These are phyloP conservation scores for Fusarium sp. DNA, from an alignment of 2,329 filamentous ascomycete species.

Conservation along the genomic window DNA sequence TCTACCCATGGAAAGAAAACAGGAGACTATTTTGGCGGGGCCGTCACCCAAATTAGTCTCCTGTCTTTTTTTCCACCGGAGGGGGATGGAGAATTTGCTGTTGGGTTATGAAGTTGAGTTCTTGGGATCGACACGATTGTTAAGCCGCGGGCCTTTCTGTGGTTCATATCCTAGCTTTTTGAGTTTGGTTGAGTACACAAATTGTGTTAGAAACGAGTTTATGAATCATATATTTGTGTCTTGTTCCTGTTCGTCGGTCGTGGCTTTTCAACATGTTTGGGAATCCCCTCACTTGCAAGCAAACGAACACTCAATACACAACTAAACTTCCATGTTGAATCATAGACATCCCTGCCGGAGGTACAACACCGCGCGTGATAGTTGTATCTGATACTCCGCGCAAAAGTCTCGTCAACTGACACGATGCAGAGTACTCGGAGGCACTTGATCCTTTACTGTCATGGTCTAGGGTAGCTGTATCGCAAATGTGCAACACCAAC, in stretches of 20 bases:
- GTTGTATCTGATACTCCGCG: neutral
- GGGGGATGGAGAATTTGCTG: neutral
- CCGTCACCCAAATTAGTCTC: too few relatives aligned
- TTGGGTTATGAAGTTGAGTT: neutral
- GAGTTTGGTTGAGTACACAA: neutral
- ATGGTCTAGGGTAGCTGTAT: neutral
- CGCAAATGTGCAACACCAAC: neutral
- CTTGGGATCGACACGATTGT: neutral
- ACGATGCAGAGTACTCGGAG: neutral
- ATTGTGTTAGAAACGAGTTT: neutral
- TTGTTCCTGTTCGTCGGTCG: neutral
- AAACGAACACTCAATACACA: neutral
- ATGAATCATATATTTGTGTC: neutral
- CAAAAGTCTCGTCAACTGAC: neutral
- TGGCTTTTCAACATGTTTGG: neutral
- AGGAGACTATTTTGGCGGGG: too few relatives aligned
- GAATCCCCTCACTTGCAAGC: neutral
- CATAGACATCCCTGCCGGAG: neutral
- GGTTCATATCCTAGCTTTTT: neutral
- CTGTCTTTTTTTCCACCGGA: too few relatives aligned
- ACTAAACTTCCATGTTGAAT: neutral
- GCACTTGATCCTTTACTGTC: neutral
- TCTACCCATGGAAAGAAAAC: too few relatives aligned
- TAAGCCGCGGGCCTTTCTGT: neutral
- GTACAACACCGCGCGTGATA: neutral